Conservation (phyloP, 495 filamentous ascomycete species). For the Hyaloscypha finlandica region DNA sequence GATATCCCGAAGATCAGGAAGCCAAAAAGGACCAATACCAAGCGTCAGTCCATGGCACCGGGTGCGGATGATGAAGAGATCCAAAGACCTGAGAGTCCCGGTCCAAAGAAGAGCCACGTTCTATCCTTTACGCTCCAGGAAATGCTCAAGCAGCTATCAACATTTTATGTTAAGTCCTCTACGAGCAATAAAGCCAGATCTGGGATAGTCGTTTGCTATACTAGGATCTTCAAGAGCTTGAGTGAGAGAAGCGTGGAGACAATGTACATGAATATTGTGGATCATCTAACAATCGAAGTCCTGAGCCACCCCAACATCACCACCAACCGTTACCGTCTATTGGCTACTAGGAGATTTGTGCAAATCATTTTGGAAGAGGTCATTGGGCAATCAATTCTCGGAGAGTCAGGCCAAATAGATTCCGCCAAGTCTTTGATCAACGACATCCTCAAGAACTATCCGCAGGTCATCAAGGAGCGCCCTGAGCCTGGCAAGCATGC, state of each 20-base stretch:
- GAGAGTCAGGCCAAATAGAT: slow-evolving; percentile 81
- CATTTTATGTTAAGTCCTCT: slow-evolving; percentile 77
- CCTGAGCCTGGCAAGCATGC: slow-evolving; percentile 89
- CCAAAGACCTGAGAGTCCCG: slow-evolving; percentile 66
- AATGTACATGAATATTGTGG: slow-evolving; percentile 76
- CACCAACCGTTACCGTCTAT: slow-evolving; percentile 84
- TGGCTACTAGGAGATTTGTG: slow-evolving; percentile 83
- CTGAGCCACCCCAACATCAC: slow-evolving; percentile 73
- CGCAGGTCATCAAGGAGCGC: slow-evolving; percentile 87
- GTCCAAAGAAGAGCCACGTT: slow-evolving; percentile 68
- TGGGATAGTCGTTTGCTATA: slow-evolving; percentile 85
- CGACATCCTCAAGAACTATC: slow-evolving; percentile 90
- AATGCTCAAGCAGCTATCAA: slow-evolving; percentile 77
- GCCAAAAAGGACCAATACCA: slow-evolving; percentile 65
- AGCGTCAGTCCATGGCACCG: slow-evolving; percentile 63
- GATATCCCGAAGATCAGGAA: slow-evolving; percentile 68
- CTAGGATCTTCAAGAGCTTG: slow-evolving; percentile 71
- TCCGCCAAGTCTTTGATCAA: slow-evolving; percentile 84
- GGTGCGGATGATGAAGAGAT: slow-evolving; percentile 78
- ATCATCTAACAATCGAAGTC: slow-evolving; percentile 78
- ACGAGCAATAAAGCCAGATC: slow-evolving; percentile 81
- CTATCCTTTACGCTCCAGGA: slow-evolving; percentile 76
- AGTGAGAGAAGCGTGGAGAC: slow-evolving; percentile 76
- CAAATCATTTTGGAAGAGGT: slow-evolving; percentile 82
- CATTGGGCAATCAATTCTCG: slow-evolving; percentile 77